These are phyloP conservation scores for Colletotrichum spinosum DNA, from an alignment of 2,329 filamentous ascomycete genomes.

Conservation along the genomic window DNA sequence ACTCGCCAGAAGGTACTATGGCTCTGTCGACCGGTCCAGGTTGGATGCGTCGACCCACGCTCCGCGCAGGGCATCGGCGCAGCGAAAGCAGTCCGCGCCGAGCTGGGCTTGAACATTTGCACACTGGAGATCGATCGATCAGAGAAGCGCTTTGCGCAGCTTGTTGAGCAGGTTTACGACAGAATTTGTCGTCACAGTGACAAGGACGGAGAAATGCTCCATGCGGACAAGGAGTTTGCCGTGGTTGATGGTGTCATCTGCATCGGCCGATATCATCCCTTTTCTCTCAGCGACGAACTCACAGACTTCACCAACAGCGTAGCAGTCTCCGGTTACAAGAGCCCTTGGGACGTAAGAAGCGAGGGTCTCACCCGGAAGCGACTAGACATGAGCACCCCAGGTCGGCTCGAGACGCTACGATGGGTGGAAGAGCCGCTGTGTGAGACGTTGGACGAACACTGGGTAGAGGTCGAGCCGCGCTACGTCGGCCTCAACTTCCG, in stretches of 20 bases:
- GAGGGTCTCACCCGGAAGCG: not conserved
- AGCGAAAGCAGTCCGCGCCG: constrained; percentile 39
- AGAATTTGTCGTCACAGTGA: constrained; percentile 12
- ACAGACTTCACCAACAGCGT: constrained; percentile 6
- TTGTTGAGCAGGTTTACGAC: not conserved
- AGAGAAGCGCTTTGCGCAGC: constrained; percentile 1
- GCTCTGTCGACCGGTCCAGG: constrained; percentile 41
- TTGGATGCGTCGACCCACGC: constrained; percentile 39
- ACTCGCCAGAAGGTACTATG: constrained; percentile 38
- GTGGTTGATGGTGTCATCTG: constrained; percentile 10
- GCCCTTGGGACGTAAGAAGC: not conserved
- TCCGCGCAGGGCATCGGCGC: constrained; percentile 40
- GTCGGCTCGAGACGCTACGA: constrained; percentile 1
- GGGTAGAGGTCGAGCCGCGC: constrained; percentile 32
- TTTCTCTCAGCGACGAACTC: constrained; percentile 42
- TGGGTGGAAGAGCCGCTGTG: not conserved
- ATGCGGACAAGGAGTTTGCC: constrained; percentile 28
- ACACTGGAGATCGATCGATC: constrained; percentile 15
- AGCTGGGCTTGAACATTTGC: constrained; percentile 31
- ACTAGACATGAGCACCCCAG: not conserved
- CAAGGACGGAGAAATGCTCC: constrained; percentile 5
- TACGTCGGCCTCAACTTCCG: constrained; percentile 38
- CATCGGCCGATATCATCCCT: constrained; percentile 40
- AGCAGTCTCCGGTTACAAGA: not conserved
- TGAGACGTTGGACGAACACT: constrained; percentile 24